Evolutionary conservation across 371 early-diverging fungal genomes (phyloP).

Genomic region (Rhizopus sp.): DNA sequence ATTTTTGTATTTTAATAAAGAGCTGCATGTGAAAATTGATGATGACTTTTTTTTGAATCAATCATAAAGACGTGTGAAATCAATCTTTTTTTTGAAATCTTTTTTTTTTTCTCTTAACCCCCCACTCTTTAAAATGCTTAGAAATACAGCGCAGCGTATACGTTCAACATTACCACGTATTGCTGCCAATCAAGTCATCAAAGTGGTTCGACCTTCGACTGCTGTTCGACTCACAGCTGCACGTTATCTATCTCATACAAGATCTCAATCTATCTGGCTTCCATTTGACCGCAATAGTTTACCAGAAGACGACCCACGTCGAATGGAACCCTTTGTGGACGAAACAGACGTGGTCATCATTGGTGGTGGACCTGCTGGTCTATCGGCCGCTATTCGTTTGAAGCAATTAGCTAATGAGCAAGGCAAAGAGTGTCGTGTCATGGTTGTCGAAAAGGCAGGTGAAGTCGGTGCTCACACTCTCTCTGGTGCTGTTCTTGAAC

Average conservation of each 20-base stretch:
- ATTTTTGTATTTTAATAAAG: too few species aligned
- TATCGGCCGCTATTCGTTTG: slow-evolving; percentile 93
- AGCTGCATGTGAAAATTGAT: slow-evolving; percentile 4
- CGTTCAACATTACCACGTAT: slow-evolving; percentile 18
- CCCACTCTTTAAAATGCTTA: slow-evolving; percentile 22
- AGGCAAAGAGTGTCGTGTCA: slow-evolving; percentile 87
- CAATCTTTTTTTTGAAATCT: slow-evolving; percentile 4
- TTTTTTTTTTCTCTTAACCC: slow-evolving; percentile 11
- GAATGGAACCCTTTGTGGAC: slow-evolving; percentile 68
- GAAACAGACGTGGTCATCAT: slow-evolving; percentile 97
- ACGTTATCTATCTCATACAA: slow-evolving; percentile 31
- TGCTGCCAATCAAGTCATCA: not conserved
- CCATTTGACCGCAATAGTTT: slow-evolving; percentile 37
- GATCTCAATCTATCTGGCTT: slow-evolving; percentile 36
- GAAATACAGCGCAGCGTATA: slow-evolving; percentile 17
- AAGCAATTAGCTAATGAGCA: slow-evolving; percentile 88
- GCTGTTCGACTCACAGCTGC: slow-evolving; percentile 25
- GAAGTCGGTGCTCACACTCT: slow-evolving; percentile 96
- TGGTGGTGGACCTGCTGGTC: slow-evolving; percentile 95
- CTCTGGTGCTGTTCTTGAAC: slow-evolving; percentile 95
- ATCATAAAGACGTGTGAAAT: not conserved
- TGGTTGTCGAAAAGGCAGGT: slow-evolving; percentile 94
- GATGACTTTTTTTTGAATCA: not conserved
- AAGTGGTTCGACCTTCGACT: slow-evolving; percentile 22
- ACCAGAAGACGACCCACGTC: slow-evolving; percentile 49